phyloP scores from a whole-genome alignment of 129 eudicot species.

The Tagetes patula region DNA sequence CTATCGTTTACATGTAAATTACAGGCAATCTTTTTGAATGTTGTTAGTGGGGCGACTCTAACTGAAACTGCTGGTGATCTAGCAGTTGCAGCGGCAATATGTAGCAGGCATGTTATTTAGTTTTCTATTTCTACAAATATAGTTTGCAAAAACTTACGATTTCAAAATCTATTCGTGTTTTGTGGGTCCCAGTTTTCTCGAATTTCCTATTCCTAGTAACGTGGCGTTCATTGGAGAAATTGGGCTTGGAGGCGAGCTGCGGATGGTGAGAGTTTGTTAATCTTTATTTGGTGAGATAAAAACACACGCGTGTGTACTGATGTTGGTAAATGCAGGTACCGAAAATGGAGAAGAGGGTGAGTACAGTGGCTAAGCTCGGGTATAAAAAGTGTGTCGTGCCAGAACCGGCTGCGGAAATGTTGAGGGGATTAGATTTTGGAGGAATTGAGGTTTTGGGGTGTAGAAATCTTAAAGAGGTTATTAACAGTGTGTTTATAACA shows the following conservation, averaged over 20 bases:
- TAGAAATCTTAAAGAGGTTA: constrained; percentile 74
- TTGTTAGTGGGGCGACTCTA: constrained; percentile 65
- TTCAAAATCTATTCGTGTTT: constrained; percentile 3
- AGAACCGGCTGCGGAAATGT: constrained; percentile 41
- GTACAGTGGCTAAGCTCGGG: constrained; percentile 75
- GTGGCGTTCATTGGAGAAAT: constrained; percentile 94
- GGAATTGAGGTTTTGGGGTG: constrained; percentile 73
- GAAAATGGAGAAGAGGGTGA: constrained; percentile 80
- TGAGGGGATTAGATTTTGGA: constrained; percentile 37
- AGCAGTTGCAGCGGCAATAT: constrained; percentile 95
- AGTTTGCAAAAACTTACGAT: background rate
- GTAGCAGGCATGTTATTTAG: constrained; percentile 67
- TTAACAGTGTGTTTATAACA: constrained; percentile 55
- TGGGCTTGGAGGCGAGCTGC: constrained; percentile 94
- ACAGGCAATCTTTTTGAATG: constrained; percentile 77
- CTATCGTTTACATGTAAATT: constrained; percentile 7
- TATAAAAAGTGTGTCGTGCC: constrained; percentile 77
- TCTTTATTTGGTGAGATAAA: background rate
- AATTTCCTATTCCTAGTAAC: constrained; percentile 67
- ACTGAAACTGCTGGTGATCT: constrained; percentile 91
- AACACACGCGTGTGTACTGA: background rate
- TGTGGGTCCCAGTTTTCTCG: constrained; percentile 68
- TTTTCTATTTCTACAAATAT: background rate
- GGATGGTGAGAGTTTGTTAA: constrained; percentile 43
- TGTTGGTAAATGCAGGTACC: constrained; percentile 47